Evolutionary conservation across 371 early-diverging fungal species (phyloP), one percentile per base, ranked within the genome.

Genomic region (Capillidium rhysosporum): DNA sequence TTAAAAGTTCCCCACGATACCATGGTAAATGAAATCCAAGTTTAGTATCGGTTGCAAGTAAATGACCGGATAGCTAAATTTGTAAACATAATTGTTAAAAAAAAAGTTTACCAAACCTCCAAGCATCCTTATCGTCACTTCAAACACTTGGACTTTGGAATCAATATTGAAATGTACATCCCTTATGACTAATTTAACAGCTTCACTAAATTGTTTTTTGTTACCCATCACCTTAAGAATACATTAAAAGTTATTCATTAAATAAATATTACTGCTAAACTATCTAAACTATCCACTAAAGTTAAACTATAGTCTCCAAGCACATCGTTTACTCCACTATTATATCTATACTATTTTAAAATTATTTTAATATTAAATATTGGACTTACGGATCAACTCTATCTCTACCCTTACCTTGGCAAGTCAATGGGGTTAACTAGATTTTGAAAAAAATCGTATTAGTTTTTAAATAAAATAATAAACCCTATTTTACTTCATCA

Each of bases 121-220:
- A 1, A 96, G 63, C 40, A 89, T 76, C 30, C 97, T 71, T 46
- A 96, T 96, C 40, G 85, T 92, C 34, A 80, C 71, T 65, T 96
- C 97, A 70, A 96, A 96, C 2, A 94, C 86, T 63, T 90, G 91
- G 0, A 96, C 90, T 53, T 81, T 76, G 54, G 76, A 80, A 62
- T 93, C 80, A 52, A 82, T 66, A 63, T 87, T 70, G 58, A 94
- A 92, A 16, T 75, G 67, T 0, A 86, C 75, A 23, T 75, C 64
- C 1, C 73, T 56, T 38, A 82, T 76, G 24, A 82, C 78, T 26
- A 74, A 57, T 0, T 64, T 52, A 10, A 96, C 79, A 1, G 88
- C 86, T 0, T 75, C 52, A 44, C 80, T 74, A 65, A 94, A 92
- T 49, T 62, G 70, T 7, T 59, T 58, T 24, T 70, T 70, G 53